A percentile compares a stretch with the other conserved stretches of the same genome.
These are phyloP conservation scores for Paramecium octaurelia DNA, from an alignment of 73 alveolate species.

Conservation along the genomic window DNA sequence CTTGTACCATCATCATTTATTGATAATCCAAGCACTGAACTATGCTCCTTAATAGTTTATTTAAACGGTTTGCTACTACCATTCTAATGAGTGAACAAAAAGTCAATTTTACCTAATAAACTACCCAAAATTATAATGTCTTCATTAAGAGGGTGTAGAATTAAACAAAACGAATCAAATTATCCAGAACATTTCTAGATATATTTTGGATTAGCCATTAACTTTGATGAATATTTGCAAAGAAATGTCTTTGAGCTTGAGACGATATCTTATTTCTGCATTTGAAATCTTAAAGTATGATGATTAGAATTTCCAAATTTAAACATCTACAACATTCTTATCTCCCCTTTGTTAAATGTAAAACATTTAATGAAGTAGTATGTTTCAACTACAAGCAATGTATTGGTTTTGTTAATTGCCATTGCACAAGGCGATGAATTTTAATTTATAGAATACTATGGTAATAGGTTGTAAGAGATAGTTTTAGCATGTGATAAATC, in stretches of 20 bases:
- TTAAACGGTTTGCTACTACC: not conserved
- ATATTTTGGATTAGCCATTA: not conserved
- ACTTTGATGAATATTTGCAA: not conserved
- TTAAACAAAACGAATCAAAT: not conserved
- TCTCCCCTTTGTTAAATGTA: not conserved
- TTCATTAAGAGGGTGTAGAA: not conserved
- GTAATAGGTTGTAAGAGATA: not conserved
- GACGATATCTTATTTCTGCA: not conserved
- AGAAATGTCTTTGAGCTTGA: not conserved
- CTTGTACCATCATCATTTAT: not conserved
- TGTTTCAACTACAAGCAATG: not conserved
- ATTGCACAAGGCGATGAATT: not conserved
- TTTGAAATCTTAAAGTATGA: not conserved
- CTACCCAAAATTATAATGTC: not conserved
- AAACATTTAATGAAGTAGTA: not conserved
- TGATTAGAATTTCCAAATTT: not conserved
- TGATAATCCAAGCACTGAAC: not conserved
- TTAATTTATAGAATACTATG: not conserved
- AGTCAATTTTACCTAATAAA: not conserved
- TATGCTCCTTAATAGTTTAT: not conserved
- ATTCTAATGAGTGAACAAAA: not conserved
- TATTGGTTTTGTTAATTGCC: not conserved
- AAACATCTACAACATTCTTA: not conserved
- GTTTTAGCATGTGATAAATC: not conserved
- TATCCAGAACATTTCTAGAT: not conserved